These are phyloP conservation scores for Rhizophora mangle DNA, from an alignment of 345 rosid species.

Conservation along the genomic window DNA sequence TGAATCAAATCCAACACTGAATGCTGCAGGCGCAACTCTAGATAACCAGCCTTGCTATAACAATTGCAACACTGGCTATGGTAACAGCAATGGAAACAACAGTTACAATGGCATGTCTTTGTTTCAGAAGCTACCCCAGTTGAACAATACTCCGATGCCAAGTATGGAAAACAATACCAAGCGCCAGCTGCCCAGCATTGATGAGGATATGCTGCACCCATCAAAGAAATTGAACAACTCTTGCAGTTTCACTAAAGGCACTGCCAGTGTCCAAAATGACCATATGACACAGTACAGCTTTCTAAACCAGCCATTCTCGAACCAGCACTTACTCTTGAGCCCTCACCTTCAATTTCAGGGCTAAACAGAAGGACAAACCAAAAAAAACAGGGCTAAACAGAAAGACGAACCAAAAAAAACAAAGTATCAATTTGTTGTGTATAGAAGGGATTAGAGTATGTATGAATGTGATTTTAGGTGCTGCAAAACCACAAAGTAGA, in stretches of 20 bases:
- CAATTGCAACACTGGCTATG: constrained; percentile 9
- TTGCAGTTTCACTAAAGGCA: constrained; percentile 46
- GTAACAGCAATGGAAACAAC: too few species aligned
- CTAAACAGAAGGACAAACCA: constrained; percentile 11
- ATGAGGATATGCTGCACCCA: constrained; percentile 36
- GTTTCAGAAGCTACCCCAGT: constrained; percentile 51
- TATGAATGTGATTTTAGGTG: constrained; percentile 1
- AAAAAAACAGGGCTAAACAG: constrained; percentile 19
- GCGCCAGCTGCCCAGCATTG: constrained; percentile 41
- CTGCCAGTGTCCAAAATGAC: constrained; percentile 29
- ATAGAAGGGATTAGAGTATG: constrained; percentile 1
- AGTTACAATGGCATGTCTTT: constrained; percentile 25
- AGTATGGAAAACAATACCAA: constrained; percentile 42
- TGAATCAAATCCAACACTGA: constrained; percentile 31
- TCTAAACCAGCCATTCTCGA: constrained; percentile 43
- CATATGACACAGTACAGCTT: constrained; percentile 36
- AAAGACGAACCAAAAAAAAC: background rate
- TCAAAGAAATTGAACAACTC: constrained; percentile 46
- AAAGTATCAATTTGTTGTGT: background rate
- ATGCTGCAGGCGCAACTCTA: constrained; percentile 1
- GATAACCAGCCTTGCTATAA: constrained; percentile 22
- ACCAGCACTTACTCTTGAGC: constrained; percentile 49
- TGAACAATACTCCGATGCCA: constrained; percentile 33
- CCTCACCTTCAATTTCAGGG: constrained; percentile 57
- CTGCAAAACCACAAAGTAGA: constrained; percentile 9